Conservation (phyloP, 257 asterid genomes). For the Cynanchum wilfordii region DNA sequence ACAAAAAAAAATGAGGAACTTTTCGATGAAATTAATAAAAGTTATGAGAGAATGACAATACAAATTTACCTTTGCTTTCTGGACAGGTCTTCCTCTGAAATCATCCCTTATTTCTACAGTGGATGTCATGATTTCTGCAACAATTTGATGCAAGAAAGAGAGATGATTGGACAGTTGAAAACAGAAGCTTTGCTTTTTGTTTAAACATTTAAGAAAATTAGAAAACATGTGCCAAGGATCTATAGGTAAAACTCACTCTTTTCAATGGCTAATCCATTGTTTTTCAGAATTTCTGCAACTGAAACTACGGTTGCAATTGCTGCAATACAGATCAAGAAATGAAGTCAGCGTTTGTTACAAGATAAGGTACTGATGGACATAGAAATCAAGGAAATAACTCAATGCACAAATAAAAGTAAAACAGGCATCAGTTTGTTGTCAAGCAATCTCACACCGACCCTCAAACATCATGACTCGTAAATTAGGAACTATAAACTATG, state of each 20-base stretch:
- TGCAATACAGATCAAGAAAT: constrained; percentile 27
- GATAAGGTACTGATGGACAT: neutral
- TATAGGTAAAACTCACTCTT: constrained; percentile 57
- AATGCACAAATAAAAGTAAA: neutral
- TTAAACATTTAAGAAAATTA: neutral
- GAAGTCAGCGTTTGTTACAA: neutral
- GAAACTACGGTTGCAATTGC: constrained; percentile 87
- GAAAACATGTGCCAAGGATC: neutral
- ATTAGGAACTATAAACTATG: neutral
- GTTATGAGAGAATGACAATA: neutral
- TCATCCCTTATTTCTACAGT: constrained; percentile 85
- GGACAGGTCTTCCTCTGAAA: constrained; percentile 67
- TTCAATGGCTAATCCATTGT: constrained; percentile 82
- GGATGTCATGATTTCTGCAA: constrained; percentile 73
- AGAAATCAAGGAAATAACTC: neutral
- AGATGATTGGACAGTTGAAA: neutral
- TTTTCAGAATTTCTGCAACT: constrained; percentile 80
- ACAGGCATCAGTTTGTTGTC: neutral
- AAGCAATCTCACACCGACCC: neutral
- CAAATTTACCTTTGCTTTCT: constrained; percentile 65
- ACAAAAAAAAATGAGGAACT: neutral
- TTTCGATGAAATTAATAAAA: neutral
- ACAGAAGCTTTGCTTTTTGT: neutral
- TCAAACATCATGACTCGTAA: neutral
- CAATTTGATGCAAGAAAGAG: neutral